Evolutionary conservation across 345 rosid genomes (phyloP), one percentile per base, ranked within the genome.

Genomic region (Combretum micranthum): DNA sequence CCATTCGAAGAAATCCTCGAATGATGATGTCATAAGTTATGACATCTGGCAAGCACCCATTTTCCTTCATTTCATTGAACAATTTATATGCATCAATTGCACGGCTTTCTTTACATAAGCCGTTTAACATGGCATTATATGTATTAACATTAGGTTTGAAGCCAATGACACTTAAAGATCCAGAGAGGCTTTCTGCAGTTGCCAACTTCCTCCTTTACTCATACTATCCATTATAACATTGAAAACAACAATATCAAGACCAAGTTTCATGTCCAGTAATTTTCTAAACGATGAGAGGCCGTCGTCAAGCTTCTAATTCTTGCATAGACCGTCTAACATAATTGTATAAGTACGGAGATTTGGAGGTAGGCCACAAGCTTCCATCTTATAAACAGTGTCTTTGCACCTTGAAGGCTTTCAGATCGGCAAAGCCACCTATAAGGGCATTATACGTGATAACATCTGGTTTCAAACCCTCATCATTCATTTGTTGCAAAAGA

Each of bases 81-180:
- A 64, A 45, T 2, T 39, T 32, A 50, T 64, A 17, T 13, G 62
- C 62, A 45, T 64, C 62, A 16, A 16, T 22, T 23, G 52, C 13
- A 21, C 23, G 47, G 18, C 56, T 59, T 17, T 56, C 19, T 49
- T 50, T 57, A 47, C 62, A 57, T 42, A 64, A 52, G n/a, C 62
- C 68, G 19, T 50, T 44, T 20, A 64, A 49, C 62, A 64, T 26
- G 21, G 52, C 56, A 54, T 64, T 64, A 44, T 57, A 64, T 49
- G 62, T 18, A 20, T 43, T 42, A n/a, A 50, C 50, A 43, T 64
- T 47, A 3, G 57, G 62, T 42, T 56, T 47, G 37, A 57, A 47
- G 22, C 56, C 68, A 3, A 32, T 7, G 39, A 7, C 39, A 32
- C 9, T 32, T 32, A 32, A 32, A 32, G 39, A 32, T 32, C 39